Base-by-base conservation (phyloP, 2,329 filamentous ascomycete genomes). In the Rhynchosporium secalis region DNA sequence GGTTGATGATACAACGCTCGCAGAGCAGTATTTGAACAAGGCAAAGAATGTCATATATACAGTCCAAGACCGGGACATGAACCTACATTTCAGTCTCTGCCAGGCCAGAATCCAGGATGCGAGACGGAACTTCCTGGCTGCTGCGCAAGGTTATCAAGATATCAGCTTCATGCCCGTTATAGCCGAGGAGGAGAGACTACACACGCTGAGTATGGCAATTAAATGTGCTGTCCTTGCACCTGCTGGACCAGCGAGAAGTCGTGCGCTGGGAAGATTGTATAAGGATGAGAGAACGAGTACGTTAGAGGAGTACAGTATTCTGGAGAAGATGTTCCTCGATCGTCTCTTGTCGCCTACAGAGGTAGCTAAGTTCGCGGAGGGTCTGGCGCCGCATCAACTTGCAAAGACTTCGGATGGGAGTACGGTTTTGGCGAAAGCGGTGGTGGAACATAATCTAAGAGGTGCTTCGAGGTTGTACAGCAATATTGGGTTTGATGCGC, bases 321-420 rank as follows among this genome's bases (percentile, higher is more conserved):
- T 99, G 13, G 95, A 98, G 79, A 98, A 98, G 80, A 98, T 99
- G 86, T 96, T 96, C 76, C 82, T 98, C 55, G 92, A 98, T 76
- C 86, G 93, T 5, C 81, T 99, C 3, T 81, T 99, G 55, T 85
- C 86, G 0, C 86, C 89, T 0, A 83, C 81, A n/a, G 95, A 99
- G 77, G 92, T 97, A 47, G 86, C 87, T 43, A 87, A 90, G 60
- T 99, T 99, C 73, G 89, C 93, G 0, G 81, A 89, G 69, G 88
- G 87, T 57, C 81, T 99, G 55, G 83, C 86, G 61, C 89, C 91
- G 28, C 95, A 99, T 76, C 95, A 99, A 77, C 86, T 97, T 2
- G 95, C 95, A 29, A 88, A 86, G 66, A 97, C 92, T 0, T 84
- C 91, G 0, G 95, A 99, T 75, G 95, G 95, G 1, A 91, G 89